A percentile compares a stretch with the other conserved stretches of the same genome.
phyloP scores from a whole-genome alignment of 1,284 basidiomycete species.

The Volvariella volvacea region DNA sequence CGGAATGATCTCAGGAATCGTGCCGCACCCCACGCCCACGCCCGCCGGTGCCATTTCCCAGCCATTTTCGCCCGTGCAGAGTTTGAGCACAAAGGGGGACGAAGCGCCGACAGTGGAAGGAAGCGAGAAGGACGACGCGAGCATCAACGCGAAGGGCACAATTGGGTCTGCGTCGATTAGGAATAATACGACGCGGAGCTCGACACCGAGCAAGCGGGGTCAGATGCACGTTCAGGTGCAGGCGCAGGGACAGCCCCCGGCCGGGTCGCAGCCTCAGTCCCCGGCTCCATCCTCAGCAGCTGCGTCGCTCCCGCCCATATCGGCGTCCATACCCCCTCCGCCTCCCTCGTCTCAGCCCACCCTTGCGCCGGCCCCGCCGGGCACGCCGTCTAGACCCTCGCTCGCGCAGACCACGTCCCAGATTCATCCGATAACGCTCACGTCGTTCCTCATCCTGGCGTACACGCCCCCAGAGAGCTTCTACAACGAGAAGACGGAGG shows the following conservation, averaged over 20 bases:
- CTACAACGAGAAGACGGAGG: conserved; percentile 65
- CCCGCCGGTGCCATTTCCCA: conserved; percentile 8
- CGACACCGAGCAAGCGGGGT: too few species aligned
- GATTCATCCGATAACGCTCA: conserved; percentile 30
- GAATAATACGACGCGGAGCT: too few species aligned
- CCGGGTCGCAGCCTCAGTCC: too few species aligned
- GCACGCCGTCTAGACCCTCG: neutral
- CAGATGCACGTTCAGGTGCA: too few species aligned
- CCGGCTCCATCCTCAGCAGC: neutral
- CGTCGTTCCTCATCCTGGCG: conserved; percentile 80
- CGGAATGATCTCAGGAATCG: conserved; percentile 91
- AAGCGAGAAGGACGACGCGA: too few species aligned
- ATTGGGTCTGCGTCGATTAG: too few species aligned
- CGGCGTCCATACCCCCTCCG: neutral
- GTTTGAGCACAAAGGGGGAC: too few species aligned
- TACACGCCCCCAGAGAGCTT: conserved; percentile 71
- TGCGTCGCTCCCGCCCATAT: neutral
- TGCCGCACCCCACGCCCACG: conserved; percentile 62
- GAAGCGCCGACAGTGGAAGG: too few species aligned
- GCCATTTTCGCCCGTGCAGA: too few species aligned
- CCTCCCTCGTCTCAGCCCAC: conserved; percentile 4
- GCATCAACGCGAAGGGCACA: too few species aligned
- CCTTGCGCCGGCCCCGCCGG: conserved; percentile 1
- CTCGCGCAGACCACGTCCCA: too few species aligned
- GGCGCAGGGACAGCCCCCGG: too few species aligned